phyloP scores from a whole-genome alignment of 2,329 filamentous ascomycete species.

The Neofusicoccum parvum region DNA sequence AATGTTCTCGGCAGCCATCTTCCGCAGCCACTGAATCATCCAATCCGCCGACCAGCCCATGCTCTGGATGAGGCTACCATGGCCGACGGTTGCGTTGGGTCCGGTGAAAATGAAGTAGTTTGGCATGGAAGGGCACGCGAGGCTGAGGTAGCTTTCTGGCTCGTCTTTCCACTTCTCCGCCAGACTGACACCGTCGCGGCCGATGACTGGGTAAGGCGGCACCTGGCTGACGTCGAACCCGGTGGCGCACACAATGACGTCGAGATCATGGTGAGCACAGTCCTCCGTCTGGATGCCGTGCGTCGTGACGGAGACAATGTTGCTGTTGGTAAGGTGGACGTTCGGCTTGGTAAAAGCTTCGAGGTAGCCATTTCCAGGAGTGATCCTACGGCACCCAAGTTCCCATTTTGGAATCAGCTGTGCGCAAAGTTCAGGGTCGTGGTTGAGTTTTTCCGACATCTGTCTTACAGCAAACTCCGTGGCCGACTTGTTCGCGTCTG shows the following conservation, averaged over 20 bases:
- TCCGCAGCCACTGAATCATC: slow-evolving; percentile 36
- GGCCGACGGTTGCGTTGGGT: slow-evolving; percentile 36
- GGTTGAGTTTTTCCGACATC: slow-evolving; percentile 52
- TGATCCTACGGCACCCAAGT: slow-evolving; percentile 49
- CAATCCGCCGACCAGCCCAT: slow-evolving; percentile 41
- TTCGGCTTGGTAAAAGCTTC: slow-evolving; percentile 52
- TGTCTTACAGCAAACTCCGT: slow-evolving; percentile 40
- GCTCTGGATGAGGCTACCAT: slow-evolving; percentile 43
- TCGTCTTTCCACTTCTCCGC: slow-evolving; percentile 42
- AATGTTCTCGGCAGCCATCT: slow-evolving; percentile 3
- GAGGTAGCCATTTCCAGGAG: slow-evolving; percentile 55
- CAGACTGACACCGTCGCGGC: slow-evolving; percentile 42
- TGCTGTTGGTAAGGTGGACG: slow-evolving; percentile 53
- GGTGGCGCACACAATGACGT: slow-evolving; percentile 49
- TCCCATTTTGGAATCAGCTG: slow-evolving; percentile 47
- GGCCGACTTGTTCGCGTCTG: slow-evolving; percentile 42
- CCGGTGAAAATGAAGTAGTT: slow-evolving; percentile 47
- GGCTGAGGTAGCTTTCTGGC: slow-evolving; percentile 45
- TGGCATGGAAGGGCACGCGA: slow-evolving; percentile 46
- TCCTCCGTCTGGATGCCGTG: slow-evolving; percentile 48
- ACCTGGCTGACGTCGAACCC: slow-evolving; percentile 48
- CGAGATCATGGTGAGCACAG: slow-evolving; percentile 43
- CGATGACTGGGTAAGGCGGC: slow-evolving; percentile 47
- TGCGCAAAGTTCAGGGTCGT: slow-evolving; percentile 33
- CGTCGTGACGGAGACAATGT: slow-evolving; percentile 48